phyloP scores from a whole-genome alignment of 352 stramenopile genomes.

The Aphanomyces invadans region DNA sequence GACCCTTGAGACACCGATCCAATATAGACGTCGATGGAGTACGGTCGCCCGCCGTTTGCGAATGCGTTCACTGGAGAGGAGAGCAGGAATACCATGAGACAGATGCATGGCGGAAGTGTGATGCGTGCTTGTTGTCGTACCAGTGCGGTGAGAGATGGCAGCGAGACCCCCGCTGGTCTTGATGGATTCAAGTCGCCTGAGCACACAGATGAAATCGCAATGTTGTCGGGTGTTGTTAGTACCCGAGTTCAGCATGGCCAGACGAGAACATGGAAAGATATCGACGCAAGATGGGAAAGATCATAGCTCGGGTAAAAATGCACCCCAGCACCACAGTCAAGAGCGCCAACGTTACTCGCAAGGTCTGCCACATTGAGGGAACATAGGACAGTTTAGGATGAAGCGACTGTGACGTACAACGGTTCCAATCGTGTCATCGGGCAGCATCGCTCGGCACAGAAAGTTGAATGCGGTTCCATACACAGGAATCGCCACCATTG shows the following conservation, averaged over 20 bases:
- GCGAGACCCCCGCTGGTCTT: not conserved
- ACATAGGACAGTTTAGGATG: not conserved
- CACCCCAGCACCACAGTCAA: not conserved
- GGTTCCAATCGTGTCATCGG: conserved; percentile 14
- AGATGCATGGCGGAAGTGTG: too few species aligned
- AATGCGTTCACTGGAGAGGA: conserved; percentile 11
- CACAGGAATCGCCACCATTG: conserved; percentile 8
- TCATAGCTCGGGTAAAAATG: not conserved
- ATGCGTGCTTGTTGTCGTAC: not conserved
- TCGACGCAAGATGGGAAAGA: conserved; percentile 15
- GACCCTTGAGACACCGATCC: conserved; percentile 21
- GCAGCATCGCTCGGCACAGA: not conserved
- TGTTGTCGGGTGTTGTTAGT: not conserved
- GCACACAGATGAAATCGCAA: not conserved
- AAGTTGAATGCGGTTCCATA: conserved; percentile 22
- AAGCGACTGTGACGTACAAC: conserved; percentile 5
- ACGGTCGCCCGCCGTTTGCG: conserved; percentile 13
- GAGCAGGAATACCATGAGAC: too few species aligned
- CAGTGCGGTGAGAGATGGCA: not conserved
- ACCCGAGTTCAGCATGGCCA: conserved; percentile 21
- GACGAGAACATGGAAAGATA: conserved; percentile 19
- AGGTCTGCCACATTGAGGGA: not conserved
- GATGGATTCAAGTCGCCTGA: not conserved
- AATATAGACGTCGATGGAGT: conserved; percentile 3
- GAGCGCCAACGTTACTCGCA: conserved; percentile 3